Evolutionary conservation across 2,329 filamentous ascomycete genomes (phyloP).

Genomic region (Penicillium vulpinum): DNA sequence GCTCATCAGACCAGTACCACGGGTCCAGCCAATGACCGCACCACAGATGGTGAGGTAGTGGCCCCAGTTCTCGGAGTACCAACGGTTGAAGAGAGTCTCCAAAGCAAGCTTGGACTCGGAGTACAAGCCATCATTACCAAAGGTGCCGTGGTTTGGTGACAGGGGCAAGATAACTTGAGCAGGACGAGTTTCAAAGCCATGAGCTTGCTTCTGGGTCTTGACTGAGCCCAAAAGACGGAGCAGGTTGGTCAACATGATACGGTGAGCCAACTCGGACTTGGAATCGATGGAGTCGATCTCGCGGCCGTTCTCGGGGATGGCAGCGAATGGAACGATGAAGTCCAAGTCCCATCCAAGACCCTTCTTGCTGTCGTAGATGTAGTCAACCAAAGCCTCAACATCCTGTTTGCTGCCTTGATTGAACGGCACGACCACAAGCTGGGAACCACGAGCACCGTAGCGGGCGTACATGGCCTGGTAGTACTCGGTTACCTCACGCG

Average conservation of each 20-base stretch:
- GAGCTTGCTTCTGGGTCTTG: conserved; percentile 84
- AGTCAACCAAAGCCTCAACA: conserved; percentile 87
- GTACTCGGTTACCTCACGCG: conserved; percentile 96
- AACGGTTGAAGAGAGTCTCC: conserved; percentile 97
- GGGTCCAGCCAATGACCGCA: conserved; percentile 98
- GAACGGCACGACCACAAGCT: conserved; percentile 97
- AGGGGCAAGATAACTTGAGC: conserved; percentile 95
- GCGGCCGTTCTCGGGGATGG: conserved; percentile 95
- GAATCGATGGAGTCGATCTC: conserved; percentile 97
- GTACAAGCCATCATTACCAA: conserved; percentile 96
- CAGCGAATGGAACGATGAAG: conserved; percentile 92
- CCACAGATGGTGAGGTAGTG: conserved; percentile 98
- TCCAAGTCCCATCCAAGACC: conserved; percentile 98
- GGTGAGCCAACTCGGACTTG: conserved; percentile 94
- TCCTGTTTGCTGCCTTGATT: conserved; percentile 99
- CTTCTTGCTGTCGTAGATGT: conserved; percentile 95
- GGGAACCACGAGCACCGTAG: conserved; percentile 88
- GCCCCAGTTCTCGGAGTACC: conserved; percentile 96
- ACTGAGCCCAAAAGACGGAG: conserved; percentile 85
- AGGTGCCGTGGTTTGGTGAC: conserved; percentile 97
- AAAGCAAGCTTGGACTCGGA: conserved; percentile 96
- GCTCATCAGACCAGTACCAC: conserved; percentile 95
- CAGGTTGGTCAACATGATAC: conserved; percentile 98
- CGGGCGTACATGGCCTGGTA: conserved; percentile 98
- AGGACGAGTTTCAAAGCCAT: conserved; percentile 90